Evolutionary conservation across 768 basidiomycete species (phyloP), one percentile per base, ranked within the genome.

Genomic region (Leccinum aurantiacum): DNA sequence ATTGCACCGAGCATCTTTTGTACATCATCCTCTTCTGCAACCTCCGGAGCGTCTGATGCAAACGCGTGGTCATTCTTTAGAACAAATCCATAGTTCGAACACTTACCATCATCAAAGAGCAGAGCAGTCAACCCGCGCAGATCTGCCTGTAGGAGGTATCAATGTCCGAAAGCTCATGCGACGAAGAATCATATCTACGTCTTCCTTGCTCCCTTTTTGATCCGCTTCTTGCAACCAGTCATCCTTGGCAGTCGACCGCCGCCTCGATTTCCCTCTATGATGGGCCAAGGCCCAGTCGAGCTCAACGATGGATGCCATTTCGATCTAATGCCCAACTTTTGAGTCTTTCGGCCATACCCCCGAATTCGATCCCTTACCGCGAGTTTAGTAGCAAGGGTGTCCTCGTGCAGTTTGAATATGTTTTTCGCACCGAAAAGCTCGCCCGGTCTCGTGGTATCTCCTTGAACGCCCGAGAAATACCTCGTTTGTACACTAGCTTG

Each of bases 351-450:
- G 2, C 10, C 25, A 38, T 24, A 4, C 10, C 7, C 1, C 15
- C 5, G 6, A 19, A 27, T 46, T 15, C 29, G 13, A 35, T 27
- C 35, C 7, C 83, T 59, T 76, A 91, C 91, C 60, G 85, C 82
- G 72, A 82, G 80, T 72, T 93, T 91, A 0, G 90, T 93, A 38
- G 88, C 82, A 9, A 88, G 76, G 15, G 79, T 84, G 60, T 79
- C 78, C 67, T 91, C 89, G 61, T 90, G 85, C 29, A 94, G 77
- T 63, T 79, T 84, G 75, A 95, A 94, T 37, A 95, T 91, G 65
- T 95, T 95, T 68, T 87, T 84, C 51, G 90, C 78, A 4, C 93
- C 93, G 65, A 92, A 95, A 2, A 95, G 80, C 67, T 95, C 93
- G 31, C 92, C 93, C 66, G 87, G 85, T 67, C 85, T 84, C 1